These are phyloP conservation scores for Heritiera littoralis DNA, from an alignment of 345 rosid species.

Conservation along the genomic window DNA sequence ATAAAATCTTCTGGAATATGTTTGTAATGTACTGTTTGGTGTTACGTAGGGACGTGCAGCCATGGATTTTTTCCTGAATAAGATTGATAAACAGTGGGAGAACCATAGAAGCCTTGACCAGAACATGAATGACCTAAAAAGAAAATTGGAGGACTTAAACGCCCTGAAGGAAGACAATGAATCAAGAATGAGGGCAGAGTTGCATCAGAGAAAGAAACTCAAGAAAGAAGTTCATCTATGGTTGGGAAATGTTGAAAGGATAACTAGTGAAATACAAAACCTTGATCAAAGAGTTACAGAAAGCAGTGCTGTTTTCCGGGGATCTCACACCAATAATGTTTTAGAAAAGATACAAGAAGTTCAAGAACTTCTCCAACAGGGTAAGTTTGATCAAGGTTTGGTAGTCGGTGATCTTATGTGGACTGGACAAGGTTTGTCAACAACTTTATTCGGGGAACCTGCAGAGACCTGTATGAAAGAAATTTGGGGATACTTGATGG, in stretches of 20 bases:
- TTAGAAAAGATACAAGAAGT: background rate
- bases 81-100: too few species aligned
- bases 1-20: too few species aligned
- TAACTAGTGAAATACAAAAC: background rate
- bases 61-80: too few species aligned
- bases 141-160: too few species aligned
- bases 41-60: too few species aligned
- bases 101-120: too few species aligned
- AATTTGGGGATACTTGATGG: constrained; percentile 16
- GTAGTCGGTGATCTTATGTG: background rate
- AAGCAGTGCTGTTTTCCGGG: background rate
- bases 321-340: background rate
- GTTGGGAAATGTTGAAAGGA: background rate
- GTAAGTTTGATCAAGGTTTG: background rate
- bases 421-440: background rate
- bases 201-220: background rate
- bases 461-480: background rate
- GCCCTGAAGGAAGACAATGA: too few species aligned
- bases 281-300: background rate
- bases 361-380: background rate
- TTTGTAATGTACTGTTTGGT: too few species aligned
- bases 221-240: background rate
- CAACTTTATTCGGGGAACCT: background rate
- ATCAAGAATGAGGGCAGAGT: background rate
- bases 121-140: too few species aligned